phyloP scores from a whole-genome alignment of 495 filamentous ascomycete species.

The Paragyromitra xinjiangensis region DNA sequence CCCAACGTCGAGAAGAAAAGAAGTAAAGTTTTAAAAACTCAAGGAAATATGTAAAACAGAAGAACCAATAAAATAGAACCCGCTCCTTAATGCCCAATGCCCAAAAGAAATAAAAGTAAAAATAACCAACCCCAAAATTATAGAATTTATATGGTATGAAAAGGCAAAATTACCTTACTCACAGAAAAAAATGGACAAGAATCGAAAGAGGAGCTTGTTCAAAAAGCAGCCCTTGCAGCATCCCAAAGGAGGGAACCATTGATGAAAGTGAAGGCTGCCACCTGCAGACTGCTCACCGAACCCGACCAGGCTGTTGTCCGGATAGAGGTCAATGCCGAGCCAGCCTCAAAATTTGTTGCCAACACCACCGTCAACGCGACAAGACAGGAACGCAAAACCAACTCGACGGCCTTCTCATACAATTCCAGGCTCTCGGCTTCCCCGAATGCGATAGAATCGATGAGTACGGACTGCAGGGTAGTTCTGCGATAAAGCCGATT shows the following conservation, averaged over 20 bases:
- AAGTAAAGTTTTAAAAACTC: conserved; percentile 20
- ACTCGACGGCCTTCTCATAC: conserved; percentile 41
- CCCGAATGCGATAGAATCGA: conserved; percentile 54
- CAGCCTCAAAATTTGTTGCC: conserved; percentile 39
- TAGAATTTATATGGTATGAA: conserved; percentile 27
- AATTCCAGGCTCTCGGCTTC: conserved; percentile 54
- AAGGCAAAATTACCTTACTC: conserved; percentile 25
- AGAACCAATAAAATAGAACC: conserved; percentile 23
- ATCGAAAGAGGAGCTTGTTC: conserved; percentile 13
- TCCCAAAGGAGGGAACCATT: conserved; percentile 45
- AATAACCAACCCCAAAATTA: conserved; percentile 29
- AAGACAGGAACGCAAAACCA: conserved; percentile 34
- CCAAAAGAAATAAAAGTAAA: conserved; percentile 30
- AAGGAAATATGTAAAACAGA: conserved; percentile 28
- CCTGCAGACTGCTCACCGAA: conserved; percentile 22
- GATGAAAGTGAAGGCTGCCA: conserved; percentile 34
- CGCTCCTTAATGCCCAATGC: conserved; percentile 47
- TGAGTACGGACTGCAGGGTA: conserved; percentile 46
- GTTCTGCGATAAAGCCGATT: conserved; percentile 42
- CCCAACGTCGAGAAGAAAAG: conserved; percentile 28
- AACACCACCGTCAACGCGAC: conserved; percentile 35
- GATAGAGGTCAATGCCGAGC: conserved; percentile 20
- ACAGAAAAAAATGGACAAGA: conserved; percentile 49
- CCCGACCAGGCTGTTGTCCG: conserved; percentile 11
- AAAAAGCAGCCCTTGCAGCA: conserved; percentile 38